A percentile compares a stretch with the other conserved stretches of the same genome.
Evolutionary conservation across 495 filamentous ascomycete genomes (phyloP).

Genomic region (Endocarpon pusillum): DNA sequence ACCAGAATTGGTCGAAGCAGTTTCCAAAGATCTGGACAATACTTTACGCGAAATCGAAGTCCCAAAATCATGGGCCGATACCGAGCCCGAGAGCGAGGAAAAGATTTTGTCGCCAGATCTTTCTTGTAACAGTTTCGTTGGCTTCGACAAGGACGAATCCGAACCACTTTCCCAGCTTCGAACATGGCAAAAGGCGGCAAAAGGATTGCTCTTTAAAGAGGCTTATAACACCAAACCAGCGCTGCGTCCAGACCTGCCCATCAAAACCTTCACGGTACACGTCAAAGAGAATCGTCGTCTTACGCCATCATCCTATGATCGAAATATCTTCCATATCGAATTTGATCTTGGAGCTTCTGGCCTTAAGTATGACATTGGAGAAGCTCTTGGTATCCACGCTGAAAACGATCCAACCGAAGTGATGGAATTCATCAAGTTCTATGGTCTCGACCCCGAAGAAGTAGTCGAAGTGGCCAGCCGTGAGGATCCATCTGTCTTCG

Average conservation of each 20-base stretch:
- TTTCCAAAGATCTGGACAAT: slow-evolving; percentile 49
- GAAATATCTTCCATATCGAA: slow-evolving; percentile 99
- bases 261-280: slow-evolving; percentile 72
- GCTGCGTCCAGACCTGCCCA: slow-evolving; percentile 68
- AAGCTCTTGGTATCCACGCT: slow-evolving; percentile 92
- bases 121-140: slow-evolving; percentile 59
- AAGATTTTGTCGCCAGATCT: slow-evolving; percentile 40
- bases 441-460: slow-evolving; percentile 64
- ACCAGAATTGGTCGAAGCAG: slow-evolving; percentile 36
- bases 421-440: slow-evolving; percentile 70
- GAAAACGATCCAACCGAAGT: slow-evolving; percentile 77
- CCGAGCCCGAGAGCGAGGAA: slow-evolving; percentile 36
- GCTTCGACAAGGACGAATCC: slow-evolving; percentile 59
- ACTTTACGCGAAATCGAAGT: slow-evolving; percentile 53
- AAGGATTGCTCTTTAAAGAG: slow-evolving; percentile 86
- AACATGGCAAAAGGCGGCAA: slow-evolving; percentile 66
- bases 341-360: slow-evolving; percentile 86
- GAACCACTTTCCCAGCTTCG: slow-evolving; percentile 50
- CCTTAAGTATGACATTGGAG: slow-evolving; percentile 89
- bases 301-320: slow-evolving; percentile 77
- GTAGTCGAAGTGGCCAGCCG: slow-evolving; percentile 82
- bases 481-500: slow-evolving; percentile 57
- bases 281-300: slow-evolving; percentile 92
- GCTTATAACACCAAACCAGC: slow-evolving; percentile 57
- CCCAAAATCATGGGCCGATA: slow-evolving; percentile 61